Evolutionary conservation across 768 basidiomycete species (phyloP).

Genomic region (Coprinopsis strossmayeri): DNA sequence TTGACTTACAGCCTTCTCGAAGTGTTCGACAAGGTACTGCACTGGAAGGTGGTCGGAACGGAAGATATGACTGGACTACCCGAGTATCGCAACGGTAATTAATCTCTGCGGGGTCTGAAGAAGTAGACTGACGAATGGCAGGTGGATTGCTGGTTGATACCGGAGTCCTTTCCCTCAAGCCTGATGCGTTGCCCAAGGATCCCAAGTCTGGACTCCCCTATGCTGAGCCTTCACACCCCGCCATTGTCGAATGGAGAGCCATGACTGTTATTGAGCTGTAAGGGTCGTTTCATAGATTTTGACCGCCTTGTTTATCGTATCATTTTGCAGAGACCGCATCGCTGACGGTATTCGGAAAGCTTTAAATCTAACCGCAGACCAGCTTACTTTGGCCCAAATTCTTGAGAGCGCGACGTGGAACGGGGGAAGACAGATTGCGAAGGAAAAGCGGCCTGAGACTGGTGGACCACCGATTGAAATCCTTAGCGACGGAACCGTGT

Average conservation of each 20-base stretch:
- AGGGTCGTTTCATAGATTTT: conserved; percentile 21
- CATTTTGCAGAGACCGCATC: conserved; percentile 62
- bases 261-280: conserved; percentile 92
- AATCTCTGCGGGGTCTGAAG: too few relatives aligned
- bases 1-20: conserved; percentile 85
- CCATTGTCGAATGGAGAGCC: conserved; percentile 94
- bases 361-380: conserved; percentile 40
- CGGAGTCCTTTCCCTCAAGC: conserved; percentile 67
- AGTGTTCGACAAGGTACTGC: conserved; percentile 67
- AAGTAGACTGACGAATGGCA: too few relatives aligned
- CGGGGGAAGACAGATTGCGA: conserved; percentile 90
- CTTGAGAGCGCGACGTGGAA: conserved; percentile 97
- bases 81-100: conserved; percentile 85
- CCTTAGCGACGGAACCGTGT: conserved; percentile 79
- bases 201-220: conserved; percentile 49
- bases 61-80: conserved; percentile 90
- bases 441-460: conserved; percentile 59
- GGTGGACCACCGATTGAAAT: conserved; percentile 87
- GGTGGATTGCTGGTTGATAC: conserved; percentile 87
- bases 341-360: conserved; percentile 60
- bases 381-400: conserved; percentile 78
- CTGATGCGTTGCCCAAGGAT: conserved; percentile 45
- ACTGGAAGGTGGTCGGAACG: conserved; percentile 77
- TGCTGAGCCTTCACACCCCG: conserved; percentile 73
- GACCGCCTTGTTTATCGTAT: conserved; percentile 2